phyloP scores from a whole-genome alignment of 139 green algal species.

The Chlamydomonas sp. region DNA sequence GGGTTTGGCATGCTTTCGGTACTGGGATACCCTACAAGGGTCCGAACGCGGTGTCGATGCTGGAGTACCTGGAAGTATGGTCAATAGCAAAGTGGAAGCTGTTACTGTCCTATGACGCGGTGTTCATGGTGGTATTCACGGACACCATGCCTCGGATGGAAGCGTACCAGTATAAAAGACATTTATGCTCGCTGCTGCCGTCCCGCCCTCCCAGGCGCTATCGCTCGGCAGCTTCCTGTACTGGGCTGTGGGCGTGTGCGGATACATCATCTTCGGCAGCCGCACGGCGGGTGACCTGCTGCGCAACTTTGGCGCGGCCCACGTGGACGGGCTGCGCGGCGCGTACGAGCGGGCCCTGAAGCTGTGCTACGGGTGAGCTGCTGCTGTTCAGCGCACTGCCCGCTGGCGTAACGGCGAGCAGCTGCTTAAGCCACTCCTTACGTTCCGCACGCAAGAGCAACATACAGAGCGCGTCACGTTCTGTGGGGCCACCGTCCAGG shows the following conservation, averaged over 20 bases:
- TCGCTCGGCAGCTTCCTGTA: conserved; percentile 60
- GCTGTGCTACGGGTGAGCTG: conserved; percentile 69
- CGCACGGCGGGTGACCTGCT: conserved; percentile 77
- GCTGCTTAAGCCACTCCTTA: no score
- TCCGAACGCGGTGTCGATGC: no score
- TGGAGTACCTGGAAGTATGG: no score
- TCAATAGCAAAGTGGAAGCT: no score
- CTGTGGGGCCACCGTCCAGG: no score
- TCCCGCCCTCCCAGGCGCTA: conserved; percentile 11
- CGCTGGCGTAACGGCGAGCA: no score
- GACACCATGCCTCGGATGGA: neutral
- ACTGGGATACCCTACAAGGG: no score
- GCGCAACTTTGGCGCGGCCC: conserved; percentile 78
- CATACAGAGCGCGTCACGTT: no score
- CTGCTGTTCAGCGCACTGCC: no score
- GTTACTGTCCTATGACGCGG: no score
- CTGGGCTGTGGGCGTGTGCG: conserved; percentile 73
- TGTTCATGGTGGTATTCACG: no score
- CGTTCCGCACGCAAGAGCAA: no score
- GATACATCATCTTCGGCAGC: conserved; percentile 79
- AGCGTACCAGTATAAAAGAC: neutral
- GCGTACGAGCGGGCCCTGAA: conserved; percentile 81
- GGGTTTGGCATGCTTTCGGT: neutral
- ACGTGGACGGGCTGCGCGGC: conserved; percentile 53
- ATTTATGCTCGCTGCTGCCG: neutral